Evolutionary conservation across 176 grass and related monocot genomes (phyloP), one percentile per base, ranked within the genome.

Genomic region (Neostapfia colusana): DNA sequence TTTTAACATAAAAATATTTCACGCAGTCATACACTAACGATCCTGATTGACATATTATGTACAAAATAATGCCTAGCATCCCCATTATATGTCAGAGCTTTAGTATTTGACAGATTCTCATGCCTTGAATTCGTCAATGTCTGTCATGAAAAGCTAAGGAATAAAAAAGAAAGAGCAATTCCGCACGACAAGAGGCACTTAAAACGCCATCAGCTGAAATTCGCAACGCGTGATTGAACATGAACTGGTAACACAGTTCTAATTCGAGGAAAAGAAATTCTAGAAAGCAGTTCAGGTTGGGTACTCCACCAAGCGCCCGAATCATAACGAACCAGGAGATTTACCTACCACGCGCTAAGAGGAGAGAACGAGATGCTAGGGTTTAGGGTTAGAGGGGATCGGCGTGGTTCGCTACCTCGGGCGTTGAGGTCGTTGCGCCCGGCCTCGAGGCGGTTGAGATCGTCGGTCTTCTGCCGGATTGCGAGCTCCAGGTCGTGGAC

Each of bases 361-460:
- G 17, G 48, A 23, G 53, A 31, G 59, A 65, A 45, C 1, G 31
- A 31, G 31, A 3, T 1, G 71, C 37, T 40, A 81, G 82, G 77
- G 76, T 71, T 69, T 62, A 43, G 24, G 65, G 71, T 28, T 63
- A 50, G 3, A 18, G 72, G 74, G 13, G 15, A 27, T 62, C 21
- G 71, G 37, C 20, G 46, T 13, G 10, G 50, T 51, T 87, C 82
- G 10, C 34, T 62, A 92, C 95, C 95, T 88, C 61, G 88, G 27
- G 87, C 87, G 87, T 95, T 95, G 92, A 90, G 81, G 51, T 87
- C 87, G 91, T 99, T 99, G 20, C 95, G 76, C 85, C 92, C 85
- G 75, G 91, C 91, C 83, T 95, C 91, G 21, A 87, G 91, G 68
- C 91, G 89, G 79, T 86, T 79, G 74, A 92, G 91, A 79, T 99